Evolutionary conservation across 805 yeast genomes (phyloP), one percentile per base, ranked within the genome.

Genomic region (Candida xiaguanensis): DNA sequence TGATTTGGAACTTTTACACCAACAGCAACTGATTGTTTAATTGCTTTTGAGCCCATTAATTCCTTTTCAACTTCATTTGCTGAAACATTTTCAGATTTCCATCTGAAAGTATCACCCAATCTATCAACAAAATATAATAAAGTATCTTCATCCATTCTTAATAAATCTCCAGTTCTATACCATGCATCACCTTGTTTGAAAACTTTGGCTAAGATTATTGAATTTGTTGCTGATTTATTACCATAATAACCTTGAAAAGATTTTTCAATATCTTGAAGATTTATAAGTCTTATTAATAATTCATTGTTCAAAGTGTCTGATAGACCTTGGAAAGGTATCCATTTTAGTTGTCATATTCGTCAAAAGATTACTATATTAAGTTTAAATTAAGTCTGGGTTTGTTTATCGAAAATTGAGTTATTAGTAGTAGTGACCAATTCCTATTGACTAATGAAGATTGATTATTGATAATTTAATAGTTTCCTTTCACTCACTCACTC

Each of bases 21-120:
- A 38, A 93, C 96, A 16, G 90, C 96, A 33, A 87, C 89, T 9
- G 82, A 77, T 45, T 83, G 87, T 44, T 74, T 72, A 34, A 84
- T 65, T 4, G 59, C 59, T 32, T 61, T 53, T 4, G 72, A 63
- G 6, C 68, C 67, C 61, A 75, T 71, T 20, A 85, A 61, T 55
- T 80, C 82, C 54, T 82, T 85, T 56, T 91, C 97, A 28, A 90
- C 96, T 64, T 90, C 97, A 24, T 90, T 82, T 11, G 97, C 89
- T 13, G 93, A 80, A 8, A 91, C 96, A 59, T 90, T 90, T 64
- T 90, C 98, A 2, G 95, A 84, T 65, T 88, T 91, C 98, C 98
- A 90, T 51, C 98, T 74, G 67, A 85, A 90, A 0, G 97, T 91
- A 56, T 90, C 98, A 30, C 98, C 98, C 53, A 91, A 64, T 54